Evolutionary conservation across 2,329 filamentous ascomycete species (phyloP), one percentile per base, ranked within the genome.

Genomic region (Penicillium capsulatum): DNA sequence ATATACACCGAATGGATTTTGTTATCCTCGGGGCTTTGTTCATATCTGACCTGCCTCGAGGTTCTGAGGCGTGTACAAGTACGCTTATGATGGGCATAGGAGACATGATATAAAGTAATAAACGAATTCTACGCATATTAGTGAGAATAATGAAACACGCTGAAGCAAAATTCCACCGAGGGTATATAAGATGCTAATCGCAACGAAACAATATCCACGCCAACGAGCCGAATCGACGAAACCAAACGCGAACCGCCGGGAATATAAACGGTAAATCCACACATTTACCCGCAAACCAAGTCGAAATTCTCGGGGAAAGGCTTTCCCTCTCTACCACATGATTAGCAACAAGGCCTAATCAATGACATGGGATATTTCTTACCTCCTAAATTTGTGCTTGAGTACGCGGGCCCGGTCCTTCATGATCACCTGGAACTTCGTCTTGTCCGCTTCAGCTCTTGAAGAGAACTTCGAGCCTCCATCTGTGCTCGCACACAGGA

Each of bases 341-440:
- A 22, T 45, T 22, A 46, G 40, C 19, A 29, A 33, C 13, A n/a
- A 22, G 19, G 5, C 10, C 3, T 13, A 5, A 2, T 15, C 13
- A 36, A 2, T 26, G 9, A 1, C 11, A 15, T 9, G 15, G 8
- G 11, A 32, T 35, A 19, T 3, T 10, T 22, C 45, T 24, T 37
- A 42, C 70, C 66, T 67, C 3, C 73, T 37, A 36, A 54, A 68
- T 6, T 59, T 60, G 28, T 68, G 60, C 53, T 74, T 76, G 41
- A 80, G 58, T 44, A 77, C 78, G 35, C 77, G 66, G 3, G 75
- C 76, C 44, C 70, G 71, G 46, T 77, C 74, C 48, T 76, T 77
- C 6, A 80, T 44, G 31, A 76, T 72, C 2, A 77, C 73, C 43
- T 80, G 73, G 4, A 28, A 4, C 6, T 28, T 6, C 10, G 5